Percentiles rank a stretch among this genome's conserved stretches.
Conservation (phyloP, 352 stramenopile genomes). For the Phytophthora citrophthora region DNA sequence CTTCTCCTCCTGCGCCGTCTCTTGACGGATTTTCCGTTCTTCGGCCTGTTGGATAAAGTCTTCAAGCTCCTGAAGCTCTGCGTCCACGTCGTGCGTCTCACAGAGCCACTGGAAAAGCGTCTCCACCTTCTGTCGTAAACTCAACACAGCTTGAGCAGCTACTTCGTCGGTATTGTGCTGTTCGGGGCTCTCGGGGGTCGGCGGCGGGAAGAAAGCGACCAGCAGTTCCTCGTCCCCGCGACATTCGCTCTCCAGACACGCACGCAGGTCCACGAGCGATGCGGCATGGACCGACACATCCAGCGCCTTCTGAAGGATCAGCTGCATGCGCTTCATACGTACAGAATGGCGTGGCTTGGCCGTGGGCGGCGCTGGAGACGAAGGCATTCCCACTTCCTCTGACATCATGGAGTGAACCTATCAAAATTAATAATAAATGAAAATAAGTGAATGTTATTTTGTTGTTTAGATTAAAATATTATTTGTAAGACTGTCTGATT, state of each 20-base stretch:
- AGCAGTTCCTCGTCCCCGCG: conserved; percentile 56
- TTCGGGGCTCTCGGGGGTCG: conserved; percentile 22
- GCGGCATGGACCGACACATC: conserved; percentile 62
- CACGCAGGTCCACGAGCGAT: conserved; percentile 51
- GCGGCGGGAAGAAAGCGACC: conserved; percentile 50
- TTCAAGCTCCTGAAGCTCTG: conserved; percentile 58
- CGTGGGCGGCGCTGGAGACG: conserved; percentile 22
- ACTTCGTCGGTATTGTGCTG: conserved; percentile 51
- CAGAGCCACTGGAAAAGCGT: conserved; percentile 61
- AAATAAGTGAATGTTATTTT: too few relatives aligned
- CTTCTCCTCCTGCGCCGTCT: conserved; percentile 32
- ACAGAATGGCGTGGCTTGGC: conserved; percentile 26
- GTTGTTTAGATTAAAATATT: too few relatives aligned
- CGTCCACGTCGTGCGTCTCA: conserved; percentile 53
- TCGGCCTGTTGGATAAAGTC: conserved; percentile 53
- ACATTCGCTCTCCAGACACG: conserved; percentile 60
- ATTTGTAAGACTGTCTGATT: too few relatives aligned
- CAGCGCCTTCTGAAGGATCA: conserved; percentile 72
- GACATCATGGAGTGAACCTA: too few relatives aligned
- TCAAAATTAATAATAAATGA: too few relatives aligned
- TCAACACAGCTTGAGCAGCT: conserved; percentile 56
- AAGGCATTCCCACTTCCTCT: conserved; percentile 8
- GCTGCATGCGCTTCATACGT: conserved; percentile 63
- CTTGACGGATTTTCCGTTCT: conserved; percentile 41
- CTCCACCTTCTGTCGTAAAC: conserved; percentile 60